These are phyloP conservation scores for Vicia villosa DNA, from an alignment of 306 rosid species.

Conservation along the genomic window DNA sequence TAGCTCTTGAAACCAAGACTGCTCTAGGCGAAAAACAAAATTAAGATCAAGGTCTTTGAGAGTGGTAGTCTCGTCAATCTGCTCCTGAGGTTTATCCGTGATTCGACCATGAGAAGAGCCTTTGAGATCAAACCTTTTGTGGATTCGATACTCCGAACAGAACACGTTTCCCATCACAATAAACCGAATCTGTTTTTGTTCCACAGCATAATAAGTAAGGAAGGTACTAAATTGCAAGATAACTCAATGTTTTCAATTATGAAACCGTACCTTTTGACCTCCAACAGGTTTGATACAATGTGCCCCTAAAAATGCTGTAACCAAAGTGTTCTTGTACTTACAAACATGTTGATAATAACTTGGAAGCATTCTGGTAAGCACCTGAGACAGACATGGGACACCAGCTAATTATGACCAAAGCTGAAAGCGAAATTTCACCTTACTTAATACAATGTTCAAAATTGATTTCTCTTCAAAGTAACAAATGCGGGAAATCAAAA, in stretches of 20 bases:
- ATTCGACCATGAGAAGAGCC: conserved; percentile 62
- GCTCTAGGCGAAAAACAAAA: conserved; percentile 55
- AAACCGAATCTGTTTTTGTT: conserved; percentile 48
- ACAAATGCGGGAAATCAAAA: conserved; percentile 11
- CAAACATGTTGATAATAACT: conserved; percentile 58
- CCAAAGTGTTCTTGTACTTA: conserved; percentile 53
- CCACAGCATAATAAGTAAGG: conserved; percentile 7
- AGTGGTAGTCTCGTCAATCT: conserved; percentile 64
- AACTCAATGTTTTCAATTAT: background rate
- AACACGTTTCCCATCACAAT: conserved; percentile 69
- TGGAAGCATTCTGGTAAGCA: conserved; percentile 61
- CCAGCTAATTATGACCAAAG: conserved; percentile 31
- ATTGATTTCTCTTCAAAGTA: conserved; percentile 15
- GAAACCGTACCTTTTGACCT: conserved; percentile 56
- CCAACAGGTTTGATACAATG: conserved; percentile 66
- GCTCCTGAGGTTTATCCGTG: conserved; percentile 52
- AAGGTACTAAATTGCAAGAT: background rate
- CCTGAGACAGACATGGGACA: conserved; percentile 43
- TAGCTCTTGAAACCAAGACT: conserved; percentile 63
- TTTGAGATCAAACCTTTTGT: conserved; percentile 62
- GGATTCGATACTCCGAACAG: conserved; percentile 58
- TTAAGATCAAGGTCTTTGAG: conserved; percentile 63
- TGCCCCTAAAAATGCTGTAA: conserved; percentile 56
- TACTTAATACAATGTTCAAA: conserved; percentile 9
- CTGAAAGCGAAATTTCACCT: conserved; percentile 38